Evolutionary conservation across 2,329 filamentous ascomycete genomes (phyloP).

Genomic region (Colletotrichum camelliae): DNA sequence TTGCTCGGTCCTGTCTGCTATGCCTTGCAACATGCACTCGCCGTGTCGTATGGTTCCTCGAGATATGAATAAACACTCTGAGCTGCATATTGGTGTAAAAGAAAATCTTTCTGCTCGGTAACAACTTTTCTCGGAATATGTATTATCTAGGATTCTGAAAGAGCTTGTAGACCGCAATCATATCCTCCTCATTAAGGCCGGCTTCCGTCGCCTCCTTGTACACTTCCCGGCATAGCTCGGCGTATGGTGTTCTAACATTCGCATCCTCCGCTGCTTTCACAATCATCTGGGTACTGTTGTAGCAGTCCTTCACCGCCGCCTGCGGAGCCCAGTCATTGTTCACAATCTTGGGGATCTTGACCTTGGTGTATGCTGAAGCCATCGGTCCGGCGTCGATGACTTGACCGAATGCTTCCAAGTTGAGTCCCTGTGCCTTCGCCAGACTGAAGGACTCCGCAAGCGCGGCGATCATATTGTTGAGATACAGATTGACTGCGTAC

Average conservation of each 20-base stretch:
- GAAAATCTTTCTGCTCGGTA: fast-evolving
- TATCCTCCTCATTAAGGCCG: slow-evolving; percentile 30
- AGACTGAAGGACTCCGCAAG: slow-evolving; percentile 38
- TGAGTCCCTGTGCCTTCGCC: slow-evolving; percentile 33
- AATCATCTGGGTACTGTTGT: slow-evolving; percentile 33
- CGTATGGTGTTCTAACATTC: slow-evolving; percentile 25
- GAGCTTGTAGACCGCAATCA: slow-evolving; percentile 31
- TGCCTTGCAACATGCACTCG: fast-evolving
- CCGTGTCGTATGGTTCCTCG: background rate
- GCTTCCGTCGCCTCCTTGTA: slow-evolving; percentile 29
- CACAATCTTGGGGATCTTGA: slow-evolving; percentile 35
- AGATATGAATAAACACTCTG: background rate
- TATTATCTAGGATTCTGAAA: background rate
- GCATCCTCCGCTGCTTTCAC: slow-evolving; percentile 25
- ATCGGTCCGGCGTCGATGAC: slow-evolving; percentile 34
- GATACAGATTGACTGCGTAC: slow-evolving; percentile 34
- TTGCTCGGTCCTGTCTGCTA: fast-evolving
- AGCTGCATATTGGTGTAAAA: background rate
- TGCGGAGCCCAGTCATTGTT: slow-evolving; percentile 34
- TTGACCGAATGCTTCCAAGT: slow-evolving; percentile 31
- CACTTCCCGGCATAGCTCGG: slow-evolving; percentile 24
- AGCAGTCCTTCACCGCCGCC: slow-evolving; percentile 34
- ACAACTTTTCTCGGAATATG: background rate
- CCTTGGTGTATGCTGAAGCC: slow-evolving; percentile 33
- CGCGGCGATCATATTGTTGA: slow-evolving; percentile 34